Base-by-base conservation (phyloP, 345 rosid species). In the Conringia planisiliqua region DNA sequence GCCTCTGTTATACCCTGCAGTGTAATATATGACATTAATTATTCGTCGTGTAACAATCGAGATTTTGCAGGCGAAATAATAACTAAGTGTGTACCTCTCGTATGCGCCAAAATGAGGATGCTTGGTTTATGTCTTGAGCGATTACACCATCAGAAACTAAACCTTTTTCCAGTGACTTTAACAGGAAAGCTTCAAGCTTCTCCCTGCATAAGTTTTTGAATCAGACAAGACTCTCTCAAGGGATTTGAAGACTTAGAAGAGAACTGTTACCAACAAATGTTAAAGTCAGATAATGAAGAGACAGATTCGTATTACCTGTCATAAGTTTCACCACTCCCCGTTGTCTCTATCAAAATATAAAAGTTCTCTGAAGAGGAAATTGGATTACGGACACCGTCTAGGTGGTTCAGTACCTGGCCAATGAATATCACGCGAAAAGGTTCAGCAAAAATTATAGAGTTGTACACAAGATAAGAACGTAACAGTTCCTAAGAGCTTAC, bases 111-210 rank as follows among this genome's bases (percentile, higher is more conserved):
- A 95, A 82, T 12, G 97, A 90, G 32, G 90, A 89, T 52, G 91
- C 89, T 66, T 95, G 97, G 83, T 90, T 88, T 29, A 86, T 86
- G 82, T 95, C 97, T 86, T 92, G 99, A 48, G 99, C 97, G 70
- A 95, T 80, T 61, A 86, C 90, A 39, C 99, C 97, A 81, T 95
- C 96, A 77, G 94, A 88, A 80, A 92, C 83, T 80, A 92, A 82
- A 72, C 92, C 94, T 78, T 84, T 80, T 82, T 92, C 97, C 85
- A 95, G 72, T 6, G 99, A 81, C 58, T 78, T 68, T 70, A 92
- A 81, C 50, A 95, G 77, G 80, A 95, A 95, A 44, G 90, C 92
- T 84, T 95, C 99, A 68, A 95, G 92, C 77, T 89, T 95, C 83
- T 89, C 97, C 77, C 98, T 95, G 86, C 42, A 78, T 46, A 39